Evolutionary conservation across 805 yeast genomes (phyloP), one percentile per base, ranked within the genome.

Genomic region (Ogataea haglerorum): DNA sequence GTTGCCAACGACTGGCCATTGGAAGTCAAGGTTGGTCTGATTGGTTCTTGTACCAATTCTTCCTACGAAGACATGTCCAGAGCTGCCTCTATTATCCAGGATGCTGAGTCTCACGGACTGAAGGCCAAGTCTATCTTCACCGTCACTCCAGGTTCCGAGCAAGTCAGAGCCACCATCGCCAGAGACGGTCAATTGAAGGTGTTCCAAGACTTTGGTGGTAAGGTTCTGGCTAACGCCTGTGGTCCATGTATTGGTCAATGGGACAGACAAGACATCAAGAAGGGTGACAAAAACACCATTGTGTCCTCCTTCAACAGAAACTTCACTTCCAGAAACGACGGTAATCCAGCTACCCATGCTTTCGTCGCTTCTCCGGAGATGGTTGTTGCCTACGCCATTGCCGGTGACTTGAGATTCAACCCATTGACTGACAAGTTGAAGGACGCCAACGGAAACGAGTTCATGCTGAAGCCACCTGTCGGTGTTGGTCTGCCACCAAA

Each of bases 51-150:
- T 74, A 91, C 99, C 52, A 91, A 91, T 78, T 93, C 98, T 25
- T 89, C 97, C 19, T 91, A 93, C 70, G 95, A 91, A 71, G 99
- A 91, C 68, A 91, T 91, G 98, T 80, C 95, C 50, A 82, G 99
- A 65, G 95, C 95, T 30, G 95, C 87, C 24, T 84, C 95, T 17
- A 75, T 91, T 52, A 89, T 91, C 46, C 75, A 76, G 57, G 96
- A 91, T 63, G 99, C 99, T 35, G 80, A 79, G 52, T 61, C 72
- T 34, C 91, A 80, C 43, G 98, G 98, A 40, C 73, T 91, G 56
- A 85, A 85, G 69, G 88, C 98, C 53, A 85, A 85, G 74, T 73
- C 88, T 45, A 90, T 95, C 48, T 90, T 88, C 72, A 85, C 88
- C 60, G 96, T 91, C 47, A 88, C 98, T 31, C 99, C 99, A 48